phyloP scores from a whole-genome alignment of 2,329 filamentous ascomycete species.

The Exophiala oligosperma region DNA sequence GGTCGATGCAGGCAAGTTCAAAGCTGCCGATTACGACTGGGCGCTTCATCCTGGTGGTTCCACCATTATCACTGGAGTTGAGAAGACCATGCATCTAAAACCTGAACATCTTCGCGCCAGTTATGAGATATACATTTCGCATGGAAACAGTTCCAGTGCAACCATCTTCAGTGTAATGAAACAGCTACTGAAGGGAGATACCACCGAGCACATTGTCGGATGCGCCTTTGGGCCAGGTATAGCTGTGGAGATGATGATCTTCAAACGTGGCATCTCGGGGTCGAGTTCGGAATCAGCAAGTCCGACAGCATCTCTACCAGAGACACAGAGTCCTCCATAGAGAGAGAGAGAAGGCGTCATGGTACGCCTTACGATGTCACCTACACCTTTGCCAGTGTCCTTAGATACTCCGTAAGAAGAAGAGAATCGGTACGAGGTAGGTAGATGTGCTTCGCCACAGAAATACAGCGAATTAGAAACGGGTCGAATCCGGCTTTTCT shows the following conservation, averaged over 20 bases:
- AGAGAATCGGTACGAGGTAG: no score
- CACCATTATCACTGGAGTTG: slow-evolving; percentile 65
- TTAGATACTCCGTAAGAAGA: no score
- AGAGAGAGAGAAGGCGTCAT: no score
- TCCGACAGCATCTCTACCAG: slow-evolving; percentile 25
- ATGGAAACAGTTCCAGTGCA: slow-evolving; percentile 67
- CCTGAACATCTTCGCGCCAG: slow-evolving; percentile 68
- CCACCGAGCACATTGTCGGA: slow-evolving; percentile 58
- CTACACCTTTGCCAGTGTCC: no score
- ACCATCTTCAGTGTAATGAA: slow-evolving; percentile 70
- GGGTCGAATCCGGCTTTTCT: no score
- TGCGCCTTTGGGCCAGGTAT: slow-evolving; percentile 72
- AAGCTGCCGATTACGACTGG: slow-evolving; percentile 67
- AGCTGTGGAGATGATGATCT: slow-evolving; percentile 66
- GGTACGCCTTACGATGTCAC: no score
- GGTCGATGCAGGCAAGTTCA: slow-evolving; percentile 38
- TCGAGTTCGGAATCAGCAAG: slow-evolving; percentile 23
- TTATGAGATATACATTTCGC: slow-evolving; percentile 66
- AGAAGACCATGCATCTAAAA: slow-evolving; percentile 56
- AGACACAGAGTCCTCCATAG: slow-evolving; percentile 4
- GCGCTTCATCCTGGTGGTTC: slow-evolving; percentile 70
- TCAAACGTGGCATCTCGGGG: slow-evolving; percentile 40
- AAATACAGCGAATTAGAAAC: no score
- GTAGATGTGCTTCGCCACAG: no score
- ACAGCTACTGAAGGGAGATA: slow-evolving; percentile 49